phyloP scores from a whole-genome alignment of 805 yeast species.

The Lachancea quebecensis region DNA sequence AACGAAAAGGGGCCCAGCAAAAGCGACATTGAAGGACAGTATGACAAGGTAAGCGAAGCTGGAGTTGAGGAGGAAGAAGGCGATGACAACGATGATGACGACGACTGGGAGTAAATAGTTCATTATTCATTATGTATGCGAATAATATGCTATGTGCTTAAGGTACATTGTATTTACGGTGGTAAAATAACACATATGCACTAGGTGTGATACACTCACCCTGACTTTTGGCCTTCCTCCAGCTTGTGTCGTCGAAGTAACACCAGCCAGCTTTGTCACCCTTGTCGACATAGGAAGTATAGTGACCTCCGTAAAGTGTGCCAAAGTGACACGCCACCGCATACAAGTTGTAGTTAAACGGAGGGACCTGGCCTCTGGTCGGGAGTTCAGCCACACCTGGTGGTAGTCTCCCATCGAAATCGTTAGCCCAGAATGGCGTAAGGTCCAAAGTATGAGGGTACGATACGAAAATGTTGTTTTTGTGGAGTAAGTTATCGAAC shows the following conservation, averaged over 20 bases:
- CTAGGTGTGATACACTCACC: conserved; percentile 57
- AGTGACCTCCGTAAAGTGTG: conserved; percentile 78
- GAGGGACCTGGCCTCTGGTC: conserved; percentile 72
- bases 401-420: conserved; percentile 23
- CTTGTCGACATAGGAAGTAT: conserved; percentile 73
- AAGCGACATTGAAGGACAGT: too few species aligned
- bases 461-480: conserved; percentile 60
- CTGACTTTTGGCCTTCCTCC: conserved; percentile 44
- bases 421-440: conserved; percentile 54
- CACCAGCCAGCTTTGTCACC: conserved; percentile 61
- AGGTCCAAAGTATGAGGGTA: conserved; percentile 65
- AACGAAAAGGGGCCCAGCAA: too few species aligned
- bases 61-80: not conserved
- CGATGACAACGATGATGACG: conserved; percentile 37
- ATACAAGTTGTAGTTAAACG: conserved; percentile 67
- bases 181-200: conserved; percentile 80
- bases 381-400: conserved; percentile 35
- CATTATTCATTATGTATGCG: conserved; percentile 2
- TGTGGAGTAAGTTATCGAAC: conserved; percentile 41
- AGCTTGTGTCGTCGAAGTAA: conserved; percentile 72
- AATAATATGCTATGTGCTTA: not conserved
- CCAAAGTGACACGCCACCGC: conserved; percentile 87
- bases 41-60: conserved; percentile 7
- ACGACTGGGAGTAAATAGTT: conserved; percentile 49
- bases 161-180: conserved; percentile 32